A percentile compares a stretch with the other conserved stretches of the same genome.
phyloP scores from a whole-genome alignment of 768 basidiomycete genomes.

The Leucogyrophana mollusca region DNA sequence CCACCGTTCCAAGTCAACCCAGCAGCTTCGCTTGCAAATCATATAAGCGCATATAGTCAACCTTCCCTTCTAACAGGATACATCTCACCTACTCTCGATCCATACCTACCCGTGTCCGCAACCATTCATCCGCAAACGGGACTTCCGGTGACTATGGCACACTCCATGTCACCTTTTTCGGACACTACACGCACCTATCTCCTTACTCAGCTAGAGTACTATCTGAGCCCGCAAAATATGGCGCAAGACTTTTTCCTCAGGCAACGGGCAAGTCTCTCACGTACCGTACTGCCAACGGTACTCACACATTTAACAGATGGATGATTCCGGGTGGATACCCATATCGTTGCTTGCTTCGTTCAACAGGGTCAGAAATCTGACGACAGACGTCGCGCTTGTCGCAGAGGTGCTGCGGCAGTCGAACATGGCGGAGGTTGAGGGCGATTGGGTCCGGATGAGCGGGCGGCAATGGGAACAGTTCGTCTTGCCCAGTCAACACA shows the following conservation, averaged over 20 bases:
- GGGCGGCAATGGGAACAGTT: constrained; percentile 57
- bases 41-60: constrained; percentile 27
- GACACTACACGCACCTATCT: constrained; percentile 69
- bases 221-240: constrained; percentile 87
- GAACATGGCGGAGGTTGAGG: constrained; percentile 64
- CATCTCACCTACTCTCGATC: constrained; percentile 29
- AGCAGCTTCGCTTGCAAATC: constrained; percentile 23
- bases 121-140: constrained; percentile 17
- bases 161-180: constrained; percentile 48
- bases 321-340: constrained; percentile 83
- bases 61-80: constrained; percentile 24
- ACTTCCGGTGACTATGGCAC: constrained; percentile 42
- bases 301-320: constrained; percentile 62
- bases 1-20: constrained; percentile 30
- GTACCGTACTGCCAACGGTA: neutral
- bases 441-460: constrained; percentile 67
- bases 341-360: constrained; percentile 83
- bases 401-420: constrained; percentile 70
- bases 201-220: constrained; percentile 87
- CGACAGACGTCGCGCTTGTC: constrained; percentile 57
- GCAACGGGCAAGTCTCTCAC: constrained; percentile 54
- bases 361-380: constrained; percentile 75
- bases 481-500: constrained; percentile 59
- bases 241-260: constrained; percentile 84
- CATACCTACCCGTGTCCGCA: constrained; percentile 21